Evolutionary conservation across 805 yeast genomes (phyloP).

Genomic region (Ogataea dorogensis): DNA sequence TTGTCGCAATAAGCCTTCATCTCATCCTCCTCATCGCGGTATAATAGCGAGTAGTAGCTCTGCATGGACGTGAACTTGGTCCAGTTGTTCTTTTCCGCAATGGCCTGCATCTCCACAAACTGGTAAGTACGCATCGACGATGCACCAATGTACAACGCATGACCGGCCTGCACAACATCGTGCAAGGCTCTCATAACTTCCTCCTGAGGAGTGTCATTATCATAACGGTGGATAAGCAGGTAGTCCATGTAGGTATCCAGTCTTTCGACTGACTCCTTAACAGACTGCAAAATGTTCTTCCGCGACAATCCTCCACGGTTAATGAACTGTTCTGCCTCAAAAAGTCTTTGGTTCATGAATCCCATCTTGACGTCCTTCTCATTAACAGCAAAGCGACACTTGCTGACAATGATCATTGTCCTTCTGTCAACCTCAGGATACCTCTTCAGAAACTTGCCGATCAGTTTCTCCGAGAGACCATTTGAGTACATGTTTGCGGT

Average conservation of each 20-base stretch:
- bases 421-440: constrained; percentile 54
- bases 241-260: constrained; percentile 55
- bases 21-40: constrained; percentile 67
- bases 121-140: constrained; percentile 57
- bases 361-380: constrained; percentile 6
- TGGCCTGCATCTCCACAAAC: constrained; percentile 51
- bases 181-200: constrained; percentile 60
- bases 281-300: constrained; percentile 47
- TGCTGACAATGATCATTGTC: constrained; percentile 52
- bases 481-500: constrained; percentile 50
- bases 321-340: constrained; percentile 22
- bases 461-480: constrained; percentile 46
- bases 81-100: constrained; percentile 59
- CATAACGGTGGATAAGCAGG: constrained; percentile 56
- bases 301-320: constrained; percentile 43
- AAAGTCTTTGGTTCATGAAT: constrained; percentile 20
- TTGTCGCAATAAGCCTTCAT: constrained; percentile 52
- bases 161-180: constrained; percentile 47
- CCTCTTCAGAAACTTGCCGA: constrained; percentile 54
- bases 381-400: constrained; percentile 38
- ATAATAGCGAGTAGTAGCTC: constrained; percentile 51
- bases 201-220: constrained; percentile 44
- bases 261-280: constrained; percentile 40
- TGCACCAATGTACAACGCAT: constrained; percentile 58
- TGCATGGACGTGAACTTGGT: constrained; percentile 59